Base-by-base conservation (phyloP, 306 rosid genomes). In the Fragaria ananassa region DNA sequence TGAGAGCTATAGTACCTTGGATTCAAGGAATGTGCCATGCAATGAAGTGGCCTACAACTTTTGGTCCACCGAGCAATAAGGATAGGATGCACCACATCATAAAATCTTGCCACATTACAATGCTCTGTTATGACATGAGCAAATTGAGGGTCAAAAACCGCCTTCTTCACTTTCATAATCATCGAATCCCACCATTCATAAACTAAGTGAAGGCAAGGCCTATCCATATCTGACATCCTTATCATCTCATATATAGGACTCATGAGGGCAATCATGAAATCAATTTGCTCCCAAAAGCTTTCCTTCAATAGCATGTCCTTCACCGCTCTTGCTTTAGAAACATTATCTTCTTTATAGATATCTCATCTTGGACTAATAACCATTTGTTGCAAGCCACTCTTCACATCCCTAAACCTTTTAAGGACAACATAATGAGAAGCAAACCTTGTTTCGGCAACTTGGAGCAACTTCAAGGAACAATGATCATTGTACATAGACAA, bases 141-240 rank as follows among this genome's bases (percentile, higher is more conserved):
- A 57, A 57, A 10, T 23, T 21, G 2, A 0, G 63, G 4, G 5
- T n/a, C 1, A 8, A 21, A 57, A 9, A 57, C 23, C 3, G 11
- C 6, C 1, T 11, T 27, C 42, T n/a, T 62, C 47, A 75, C 78
- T 1, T 63, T 34, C 14, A 63, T 37, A 6, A 63, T 62, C 78
- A 75, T 61, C 0, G 21, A 8, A 50, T 62, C 62, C 61, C 71
- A 75, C 62, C 67, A 61, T 6, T 62, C 78, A 46, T 25, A 31
- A 34, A 57, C 53, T n/a, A 56, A 57, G 35, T 57, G 68, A 57
- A 73, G 41, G 39, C 35, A 57, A 41, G 56, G 39, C 23, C 23
- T 42, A 10, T 41, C 19, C 0, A 67, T 41, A 12, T 67, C 71
- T 1, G 9, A 4, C 42, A 39, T 39, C 5, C 8, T 39, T 39